Percentiles rank a stretch among this genome's conserved stretches.
These are phyloP conservation scores for Phalaenopsis equestris DNA, from an alignment of 106 monocot genomes.

Conservation along the genomic window DNA sequence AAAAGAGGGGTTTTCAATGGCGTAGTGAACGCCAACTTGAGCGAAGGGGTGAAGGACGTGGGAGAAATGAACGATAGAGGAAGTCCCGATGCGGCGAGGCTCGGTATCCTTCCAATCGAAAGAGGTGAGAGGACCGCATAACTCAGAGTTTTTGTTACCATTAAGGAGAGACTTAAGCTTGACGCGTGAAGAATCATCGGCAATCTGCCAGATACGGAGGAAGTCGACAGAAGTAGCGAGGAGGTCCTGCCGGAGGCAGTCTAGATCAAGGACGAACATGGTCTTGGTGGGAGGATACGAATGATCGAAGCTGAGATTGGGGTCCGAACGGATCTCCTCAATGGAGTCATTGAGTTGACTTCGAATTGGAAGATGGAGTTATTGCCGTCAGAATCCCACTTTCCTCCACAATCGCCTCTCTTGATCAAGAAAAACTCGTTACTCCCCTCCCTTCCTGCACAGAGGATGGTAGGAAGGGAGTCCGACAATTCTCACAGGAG, in stretches of 20 bases:
- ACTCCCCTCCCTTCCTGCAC: too few relatives aligned
- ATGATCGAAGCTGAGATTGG: too few relatives aligned
- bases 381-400: too few relatives aligned
- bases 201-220: constrained; percentile 82
- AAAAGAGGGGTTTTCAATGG: constrained; percentile 28
- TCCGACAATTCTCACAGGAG: too few relatives aligned
- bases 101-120: constrained; percentile 99
- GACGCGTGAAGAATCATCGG: constrained; percentile 20
- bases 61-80: constrained; percentile 46
- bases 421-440: too few relatives aligned
- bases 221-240: constrained; percentile 92
- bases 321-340: constrained; percentile 81
- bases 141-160: constrained; percentile 92
- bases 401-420: too few relatives aligned
- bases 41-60: constrained; percentile 40
- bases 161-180: background rate
- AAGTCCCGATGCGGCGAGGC: constrained; percentile 84
- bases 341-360: constrained; percentile 82
- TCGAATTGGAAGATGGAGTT: too few relatives aligned
- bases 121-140: constrained; percentile 87
- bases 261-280: constrained; percentile 24
- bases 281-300: too few relatives aligned
- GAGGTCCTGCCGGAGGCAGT: constrained; percentile 79
- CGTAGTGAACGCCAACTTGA: constrained; percentile 41
- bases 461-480: too few relatives aligned